phyloP scores from a whole-genome alignment of 331 rosid genomes.

The Quercus phellos region DNA sequence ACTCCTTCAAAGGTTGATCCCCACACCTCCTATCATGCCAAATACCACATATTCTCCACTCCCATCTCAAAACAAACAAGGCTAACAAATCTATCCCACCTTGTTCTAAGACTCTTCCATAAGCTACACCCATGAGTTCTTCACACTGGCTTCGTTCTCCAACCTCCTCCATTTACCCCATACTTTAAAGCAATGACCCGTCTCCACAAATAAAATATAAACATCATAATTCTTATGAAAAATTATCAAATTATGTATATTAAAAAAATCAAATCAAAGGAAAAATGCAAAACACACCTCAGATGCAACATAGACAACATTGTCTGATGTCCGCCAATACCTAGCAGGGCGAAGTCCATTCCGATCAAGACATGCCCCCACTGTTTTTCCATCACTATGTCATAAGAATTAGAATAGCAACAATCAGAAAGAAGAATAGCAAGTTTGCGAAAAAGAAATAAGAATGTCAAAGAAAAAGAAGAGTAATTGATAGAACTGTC shows the following conservation, averaged over 20 bases:
- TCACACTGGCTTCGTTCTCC: no score
- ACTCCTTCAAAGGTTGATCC: no score
- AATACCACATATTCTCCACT: no score
- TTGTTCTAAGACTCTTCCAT: no score
- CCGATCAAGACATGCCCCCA: slow-evolving; percentile 96
- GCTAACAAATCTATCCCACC: no score
- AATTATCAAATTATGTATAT: slow-evolving; percentile 9
- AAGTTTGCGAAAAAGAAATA: background rate
- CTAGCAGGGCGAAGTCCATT: slow-evolving; percentile 99
- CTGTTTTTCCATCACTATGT: slow-evolving; percentile 93
- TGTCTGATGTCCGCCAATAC: slow-evolving; percentile 97
- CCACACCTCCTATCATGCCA: no score
- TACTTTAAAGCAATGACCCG: no score
- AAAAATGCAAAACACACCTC: slow-evolving; percentile 62
- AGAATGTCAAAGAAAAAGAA: background rate
- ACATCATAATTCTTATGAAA: slow-evolving; percentile 12
- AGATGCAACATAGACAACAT: slow-evolving; percentile 95
- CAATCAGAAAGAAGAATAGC: slow-evolving; percentile 19
- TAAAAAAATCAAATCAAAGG: slow-evolving; percentile 7
- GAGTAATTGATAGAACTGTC: background rate
- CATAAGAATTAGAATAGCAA: slow-evolving; percentile 29
- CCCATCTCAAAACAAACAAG: no score
- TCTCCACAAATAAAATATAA: no score
- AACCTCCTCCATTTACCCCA: no score
- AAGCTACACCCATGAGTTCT: no score